Conservation (phyloP, 1,284 basidiomycete genomes). For the Malassezia obtusa region DNA sequence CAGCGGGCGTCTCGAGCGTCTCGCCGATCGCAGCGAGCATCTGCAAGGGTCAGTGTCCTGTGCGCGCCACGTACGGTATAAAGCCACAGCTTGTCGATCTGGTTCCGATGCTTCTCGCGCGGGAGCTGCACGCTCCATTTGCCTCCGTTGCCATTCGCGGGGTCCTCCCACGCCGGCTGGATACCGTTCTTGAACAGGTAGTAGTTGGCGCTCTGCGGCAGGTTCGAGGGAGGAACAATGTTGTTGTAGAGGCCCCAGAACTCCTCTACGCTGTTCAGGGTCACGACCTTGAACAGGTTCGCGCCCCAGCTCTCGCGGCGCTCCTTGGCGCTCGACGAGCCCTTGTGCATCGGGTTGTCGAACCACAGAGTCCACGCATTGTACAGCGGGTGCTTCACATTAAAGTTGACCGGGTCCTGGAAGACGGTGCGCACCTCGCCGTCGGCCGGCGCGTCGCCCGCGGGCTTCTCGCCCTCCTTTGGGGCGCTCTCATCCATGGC, state of each 20-base stretch:
- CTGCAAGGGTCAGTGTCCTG: slow-evolving; percentile 1
- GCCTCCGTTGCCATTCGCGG: slow-evolving; percentile 87
- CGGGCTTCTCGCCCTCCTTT: not conserved
- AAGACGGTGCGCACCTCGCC: slow-evolving; percentile 40
- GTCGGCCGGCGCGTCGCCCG: slow-evolving; percentile 2
- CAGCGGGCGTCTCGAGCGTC: slow-evolving; percentile 39
- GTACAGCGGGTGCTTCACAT: slow-evolving; percentile 46
- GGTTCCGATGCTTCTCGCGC: slow-evolving; percentile 74
- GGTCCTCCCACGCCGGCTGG: slow-evolving; percentile 81
- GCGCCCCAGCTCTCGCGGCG: slow-evolving; percentile 46
- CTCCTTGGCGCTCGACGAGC: slow-evolving; percentile 32
- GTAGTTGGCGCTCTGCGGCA: slow-evolving; percentile 94
- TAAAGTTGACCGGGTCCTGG: slow-evolving; percentile 42
- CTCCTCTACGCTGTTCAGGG: slow-evolving; percentile 43
- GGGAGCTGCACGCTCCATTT: slow-evolving; percentile 98
- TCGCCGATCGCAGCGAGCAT: slow-evolving; percentile 47
- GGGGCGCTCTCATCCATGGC: slow-evolving; percentile 24
- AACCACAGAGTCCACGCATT: slow-evolving; percentile 47
- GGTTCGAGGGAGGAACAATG: slow-evolving; percentile 85
- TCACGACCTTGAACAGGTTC: slow-evolving; percentile 45
- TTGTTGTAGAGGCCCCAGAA: slow-evolving; percentile 72
- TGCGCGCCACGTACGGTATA: slow-evolving; percentile 56
- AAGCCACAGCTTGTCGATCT: slow-evolving; percentile 93
- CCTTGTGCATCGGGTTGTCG: slow-evolving; percentile 44
- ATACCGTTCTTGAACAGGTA: slow-evolving; percentile 90